Conservation (phyloP, 257 asterid genomes). For the Solanum ossicruentum region DNA sequence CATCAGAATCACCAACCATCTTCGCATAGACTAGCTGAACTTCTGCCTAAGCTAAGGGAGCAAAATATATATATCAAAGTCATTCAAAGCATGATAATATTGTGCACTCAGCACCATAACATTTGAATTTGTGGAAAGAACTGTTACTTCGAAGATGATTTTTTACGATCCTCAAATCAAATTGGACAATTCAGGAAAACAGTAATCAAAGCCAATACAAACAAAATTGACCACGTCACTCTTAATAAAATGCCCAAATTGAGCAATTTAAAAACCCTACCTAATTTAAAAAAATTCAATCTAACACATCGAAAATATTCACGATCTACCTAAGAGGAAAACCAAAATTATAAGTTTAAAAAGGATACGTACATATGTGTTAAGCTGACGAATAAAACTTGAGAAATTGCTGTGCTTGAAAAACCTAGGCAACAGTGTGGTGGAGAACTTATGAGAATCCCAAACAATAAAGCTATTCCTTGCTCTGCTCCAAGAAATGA, state of each 20-base stretch:
- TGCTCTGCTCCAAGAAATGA: slow-evolving; percentile 69
- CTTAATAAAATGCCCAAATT: neutral
- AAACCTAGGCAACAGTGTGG: slow-evolving; percentile 65
- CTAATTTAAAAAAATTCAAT: neutral
- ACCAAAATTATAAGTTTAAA: neutral
- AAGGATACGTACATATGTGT: slow-evolving; percentile 69
- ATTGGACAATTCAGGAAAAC: neutral
- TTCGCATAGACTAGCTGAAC: neutral
- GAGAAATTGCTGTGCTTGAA: slow-evolving; percentile 93
- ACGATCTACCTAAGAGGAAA: neutral
- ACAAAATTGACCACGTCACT: neutral
- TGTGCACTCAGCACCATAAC: neutral
- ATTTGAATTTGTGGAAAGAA: no score
- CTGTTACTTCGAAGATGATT: neutral
- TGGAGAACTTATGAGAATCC: slow-evolving; percentile 63
- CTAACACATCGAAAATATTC: neutral
- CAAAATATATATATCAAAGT: neutral
- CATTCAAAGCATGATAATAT: neutral
- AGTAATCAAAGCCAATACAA: neutral
- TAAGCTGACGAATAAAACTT: slow-evolving; percentile 94
- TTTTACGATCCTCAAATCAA: neutral
- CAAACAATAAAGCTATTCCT: slow-evolving; percentile 86
- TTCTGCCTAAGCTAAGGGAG: neutral
- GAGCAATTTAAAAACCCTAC: neutral
- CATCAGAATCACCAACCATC: slow-evolving; percentile 27